Evolutionary conservation across 176 grass and related monocot species (phyloP).

Genomic region (Typha latifolia): DNA sequence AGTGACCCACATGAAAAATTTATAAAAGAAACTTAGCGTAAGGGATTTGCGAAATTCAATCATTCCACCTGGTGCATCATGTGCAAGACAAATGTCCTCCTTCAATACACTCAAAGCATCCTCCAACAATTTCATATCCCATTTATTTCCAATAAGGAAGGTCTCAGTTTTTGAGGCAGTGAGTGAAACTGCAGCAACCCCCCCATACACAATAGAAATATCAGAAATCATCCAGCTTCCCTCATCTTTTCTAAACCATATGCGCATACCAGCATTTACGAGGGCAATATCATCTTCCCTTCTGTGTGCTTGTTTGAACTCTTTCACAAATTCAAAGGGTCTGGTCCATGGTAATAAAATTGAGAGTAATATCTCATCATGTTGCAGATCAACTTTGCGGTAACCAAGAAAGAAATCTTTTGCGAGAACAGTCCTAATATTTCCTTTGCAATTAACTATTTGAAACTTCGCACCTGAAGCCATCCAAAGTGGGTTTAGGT

Average conservation of each 20-base stretch:
- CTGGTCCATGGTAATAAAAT: constrained; percentile 77
- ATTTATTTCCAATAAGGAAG: constrained; percentile 55
- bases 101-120: constrained; percentile 55
- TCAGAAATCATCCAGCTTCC: constrained; percentile 55
- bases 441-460: constrained; percentile 56
- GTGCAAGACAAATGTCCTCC: constrained; percentile 61
- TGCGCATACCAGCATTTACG: constrained; percentile 86
- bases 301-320: constrained; percentile 96
- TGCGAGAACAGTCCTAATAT: constrained; percentile 50
- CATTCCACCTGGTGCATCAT: constrained; percentile 96
- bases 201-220: constrained; percentile 71
- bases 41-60: constrained; percentile 88
- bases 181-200: constrained; percentile 64
- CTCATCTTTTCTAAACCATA: constrained; percentile 44
- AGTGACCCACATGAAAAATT: constrained; percentile 78
- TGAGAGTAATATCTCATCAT: constrained; percentile 73
- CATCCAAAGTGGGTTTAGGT: constrained; percentile 98
- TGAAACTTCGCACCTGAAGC: constrained; percentile 60
- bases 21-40: constrained; percentile 94
- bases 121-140: constrained; percentile 51
- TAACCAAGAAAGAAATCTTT: constrained; percentile 91
- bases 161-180: constrained; percentile 55
- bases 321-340: constrained; percentile 83
- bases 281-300: constrained; percentile 98
- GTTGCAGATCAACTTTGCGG: constrained; percentile 69